These are phyloP conservation scores for Yarrowia sp. DNA, from an alignment of 805 yeast genomes.

Conservation along the genomic window DNA sequence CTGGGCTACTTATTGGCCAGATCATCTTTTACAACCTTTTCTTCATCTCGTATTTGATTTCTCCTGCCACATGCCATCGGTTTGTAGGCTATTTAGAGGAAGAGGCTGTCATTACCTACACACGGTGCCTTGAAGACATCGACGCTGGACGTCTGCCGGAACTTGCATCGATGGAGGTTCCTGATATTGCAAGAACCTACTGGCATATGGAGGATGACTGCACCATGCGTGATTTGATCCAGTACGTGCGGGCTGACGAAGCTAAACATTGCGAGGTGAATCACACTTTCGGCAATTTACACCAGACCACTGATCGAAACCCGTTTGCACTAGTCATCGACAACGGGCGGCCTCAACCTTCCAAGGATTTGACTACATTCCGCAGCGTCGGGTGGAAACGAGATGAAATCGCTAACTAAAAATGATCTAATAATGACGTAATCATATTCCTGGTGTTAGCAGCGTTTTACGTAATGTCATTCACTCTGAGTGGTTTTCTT, in stretches of 20 bases:
- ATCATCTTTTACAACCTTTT: conserved; percentile 42
- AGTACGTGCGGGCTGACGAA: conserved; percentile 68
- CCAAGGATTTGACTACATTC: conserved; percentile 35
- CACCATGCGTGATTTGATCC: conserved; percentile 56
- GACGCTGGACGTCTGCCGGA: conserved; percentile 50
- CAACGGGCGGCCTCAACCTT: conserved; percentile 37
- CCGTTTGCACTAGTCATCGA: conserved; percentile 57
- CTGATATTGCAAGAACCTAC: conserved; percentile 56
- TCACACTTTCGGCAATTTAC: conserved; percentile 67
- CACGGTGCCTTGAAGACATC: conserved; percentile 55
- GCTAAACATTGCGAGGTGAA: conserved; percentile 77
- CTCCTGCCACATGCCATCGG: conserved; percentile 66
- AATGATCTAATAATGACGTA: background rate
- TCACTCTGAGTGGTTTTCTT: background rate
- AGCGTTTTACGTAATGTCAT: background rate
- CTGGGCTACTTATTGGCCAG: conserved; percentile 31
- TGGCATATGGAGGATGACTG: conserved; percentile 57
- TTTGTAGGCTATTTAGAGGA: conserved; percentile 77
- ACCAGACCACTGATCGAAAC: conserved; percentile 54
- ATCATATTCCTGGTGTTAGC: background rate
- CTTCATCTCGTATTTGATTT: conserved; percentile 54
- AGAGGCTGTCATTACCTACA: conserved; percentile 68
- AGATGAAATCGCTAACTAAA: conserved; percentile 36
- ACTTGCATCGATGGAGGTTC: conserved; percentile 39
- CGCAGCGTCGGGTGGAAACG: conserved; percentile 39